Evolutionary conservation across 2,329 filamentous ascomycete genomes (phyloP), one percentile per base, ranked within the genome.

Genomic region (Phoma herbarum): DNA sequence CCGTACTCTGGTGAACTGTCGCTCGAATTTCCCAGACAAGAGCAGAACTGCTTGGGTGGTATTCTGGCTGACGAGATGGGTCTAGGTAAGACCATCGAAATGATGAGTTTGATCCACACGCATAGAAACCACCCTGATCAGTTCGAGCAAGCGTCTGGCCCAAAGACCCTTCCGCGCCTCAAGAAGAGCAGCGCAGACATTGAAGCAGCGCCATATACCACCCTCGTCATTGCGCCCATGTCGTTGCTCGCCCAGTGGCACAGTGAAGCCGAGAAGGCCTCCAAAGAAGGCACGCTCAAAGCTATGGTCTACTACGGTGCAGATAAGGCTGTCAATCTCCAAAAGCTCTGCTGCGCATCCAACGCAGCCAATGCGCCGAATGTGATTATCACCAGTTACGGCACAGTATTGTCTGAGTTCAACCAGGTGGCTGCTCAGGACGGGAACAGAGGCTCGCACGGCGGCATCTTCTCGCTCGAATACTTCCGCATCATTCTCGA

Each of bases 61-160:
- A 91, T 99, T 57, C 81, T 99, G 41, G 95, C 95, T 9, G 95
- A 99, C 70, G 91, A 98, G 78, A 99, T 99, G 95, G 95, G 95
- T 45, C 82, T 99, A 2, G 95, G 95, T 31, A 99, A 99, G 80
- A 99, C 95, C 0, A 98, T 99, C 52, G 94, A 99, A 73, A 98
- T 99, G 93, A 86, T 99, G 61, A 95, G 92, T 77, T 81, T 99
- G 48, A 86, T 99, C 5, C 95, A 99, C 74, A 87, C 91, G 0
- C 91, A 98, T 74, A 87, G 86, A 61, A 89, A 87, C 3, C 83
- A 89, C 22, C 72, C 81, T 26, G 62, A 76, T 16, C 67, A 69
- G 18, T 63, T 72, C 12, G 65, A 75, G 9, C 49, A 64, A 22
- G 59, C 66, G 8, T 63, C 72, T 4, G 85, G 83, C 4, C 81